Evolutionary conservation across 305 asterid species (phyloP).

Genomic region (Solanum hybrid): DNA sequence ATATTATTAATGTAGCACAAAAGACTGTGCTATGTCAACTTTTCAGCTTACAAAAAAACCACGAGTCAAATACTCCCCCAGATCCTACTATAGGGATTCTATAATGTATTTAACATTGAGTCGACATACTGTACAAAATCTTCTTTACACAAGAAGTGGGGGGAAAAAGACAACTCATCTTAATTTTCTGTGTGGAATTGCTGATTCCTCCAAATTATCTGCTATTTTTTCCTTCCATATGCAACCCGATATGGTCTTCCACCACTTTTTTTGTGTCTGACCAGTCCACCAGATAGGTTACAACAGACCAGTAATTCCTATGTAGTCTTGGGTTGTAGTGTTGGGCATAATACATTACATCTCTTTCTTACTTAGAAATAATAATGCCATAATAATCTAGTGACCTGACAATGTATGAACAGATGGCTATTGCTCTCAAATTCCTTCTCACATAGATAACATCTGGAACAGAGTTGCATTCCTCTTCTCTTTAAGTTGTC

Average conservation of each 20-base stretch:
- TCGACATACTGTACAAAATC: not conserved
- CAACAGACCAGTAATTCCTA: not conserved
- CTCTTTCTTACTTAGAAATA: not conserved
- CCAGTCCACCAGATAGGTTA: not conserved
- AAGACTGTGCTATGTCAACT: not conserved
- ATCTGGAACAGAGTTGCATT: not conserved
- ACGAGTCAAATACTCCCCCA: not conserved
- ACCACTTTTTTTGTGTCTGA: not conserved
- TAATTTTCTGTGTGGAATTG: not conserved
- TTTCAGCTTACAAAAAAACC: not conserved
- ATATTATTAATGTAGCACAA: not conserved
- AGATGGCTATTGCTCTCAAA: not conserved
- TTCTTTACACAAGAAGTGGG: not conserved
- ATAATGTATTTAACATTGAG: not conserved
- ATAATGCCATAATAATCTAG: not conserved
- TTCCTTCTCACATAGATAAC: not conserved
- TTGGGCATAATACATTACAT: not conserved
- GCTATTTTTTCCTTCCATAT: not conserved
- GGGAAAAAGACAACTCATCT: not conserved
- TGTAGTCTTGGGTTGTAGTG: not conserved
- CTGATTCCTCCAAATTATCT: not conserved
- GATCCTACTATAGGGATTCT: not conserved
- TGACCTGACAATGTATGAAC: not conserved
- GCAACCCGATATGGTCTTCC: not conserved
- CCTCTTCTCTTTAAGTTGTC: not conserved